Conservation (phyloP, 306 rosid species). For the Gastrolobium bilobum region DNA sequence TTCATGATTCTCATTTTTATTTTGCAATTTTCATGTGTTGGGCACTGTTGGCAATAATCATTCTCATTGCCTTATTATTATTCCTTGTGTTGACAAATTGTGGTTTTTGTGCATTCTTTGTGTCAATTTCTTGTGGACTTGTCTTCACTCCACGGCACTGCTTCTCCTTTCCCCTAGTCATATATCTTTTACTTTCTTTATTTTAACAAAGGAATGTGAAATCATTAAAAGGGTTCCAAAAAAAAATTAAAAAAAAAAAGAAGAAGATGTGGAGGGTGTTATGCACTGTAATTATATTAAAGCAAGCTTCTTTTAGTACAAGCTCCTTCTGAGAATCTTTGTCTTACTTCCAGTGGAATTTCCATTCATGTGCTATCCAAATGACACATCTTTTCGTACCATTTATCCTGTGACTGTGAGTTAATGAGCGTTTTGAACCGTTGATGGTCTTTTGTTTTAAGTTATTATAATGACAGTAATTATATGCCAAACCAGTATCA, state of each 20-base stretch:
- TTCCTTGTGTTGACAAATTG: conserved; percentile 48
- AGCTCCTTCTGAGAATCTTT: conserved; percentile 44
- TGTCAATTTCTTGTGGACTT: conserved; percentile 28
- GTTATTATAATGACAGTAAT: conserved; percentile 68
- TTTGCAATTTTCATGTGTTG: conserved; percentile 59
- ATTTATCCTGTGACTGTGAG: conserved; percentile 38
- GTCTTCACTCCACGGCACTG: conserved; percentile 7
- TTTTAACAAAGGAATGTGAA: conserved; percentile 42
- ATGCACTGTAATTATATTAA: conserved; percentile 35
- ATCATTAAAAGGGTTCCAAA: conserved; percentile 49
- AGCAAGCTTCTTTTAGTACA: conserved; percentile 45
- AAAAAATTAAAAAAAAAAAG: conserved; percentile 37
- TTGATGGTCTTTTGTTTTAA: conserved; percentile 71
- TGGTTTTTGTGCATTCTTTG: conserved; percentile 44
- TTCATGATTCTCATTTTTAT: conserved; percentile 52
- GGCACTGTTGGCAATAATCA: conserved; percentile 72
- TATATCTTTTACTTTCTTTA: conserved; percentile 13
- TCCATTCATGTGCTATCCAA: conserved; percentile 19
- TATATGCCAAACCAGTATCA: conserved; percentile 52
- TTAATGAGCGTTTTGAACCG: conserved; percentile 49
- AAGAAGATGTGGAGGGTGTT: conserved; percentile 31
- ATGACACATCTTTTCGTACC: conserved; percentile 38
- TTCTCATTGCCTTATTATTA: conserved; percentile 46
- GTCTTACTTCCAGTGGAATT: conserved; percentile 35
- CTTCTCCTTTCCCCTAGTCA: conserved; percentile 34